phyloP scores from a whole-genome alignment of 371 early-diverging fungal species.

The Mucor plumbeus region DNA sequence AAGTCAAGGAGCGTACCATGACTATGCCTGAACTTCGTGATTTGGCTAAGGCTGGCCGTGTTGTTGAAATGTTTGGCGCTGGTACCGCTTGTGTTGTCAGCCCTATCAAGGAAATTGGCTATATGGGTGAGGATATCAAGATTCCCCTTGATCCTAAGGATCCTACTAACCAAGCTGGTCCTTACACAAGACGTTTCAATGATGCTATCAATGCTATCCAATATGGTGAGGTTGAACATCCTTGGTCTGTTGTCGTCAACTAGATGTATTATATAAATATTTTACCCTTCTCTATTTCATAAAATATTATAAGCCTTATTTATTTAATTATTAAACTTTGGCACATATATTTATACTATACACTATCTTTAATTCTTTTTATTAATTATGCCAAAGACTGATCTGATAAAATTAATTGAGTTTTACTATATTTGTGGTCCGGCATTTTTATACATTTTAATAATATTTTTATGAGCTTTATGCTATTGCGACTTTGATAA shows the following conservation, averaged over 20 bases:
- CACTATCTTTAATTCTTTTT: too few relatives aligned
- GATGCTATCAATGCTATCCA: conserved; percentile 93
- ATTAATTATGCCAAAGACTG: too few relatives aligned
- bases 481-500: too few relatives aligned
- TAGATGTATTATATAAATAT: conserved; percentile 12
- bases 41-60: conserved; percentile 76
- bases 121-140: conserved; percentile 67
- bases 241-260: conserved; percentile 75
- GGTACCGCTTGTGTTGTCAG: conserved; percentile 97
- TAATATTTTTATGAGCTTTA: too few relatives aligned
- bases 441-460: too few relatives aligned
- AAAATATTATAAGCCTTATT: background rate
- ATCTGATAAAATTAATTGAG: too few relatives aligned
- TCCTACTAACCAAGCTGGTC: conserved; percentile 86
- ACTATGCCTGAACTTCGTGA: conserved; percentile 83
- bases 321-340: background rate
- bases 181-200: conserved; percentile 83
- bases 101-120: conserved; percentile 88
- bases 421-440: too few relatives aligned
- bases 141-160: conserved; percentile 92
- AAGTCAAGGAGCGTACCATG: conserved; percentile 86
- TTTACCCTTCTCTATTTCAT: background rate
- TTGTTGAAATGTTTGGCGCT: conserved; percentile 86
- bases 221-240: conserved; percentile 84
- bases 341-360: background rate